These are phyloP conservation scores for Nectriaceae sp. DNA, from an alignment of 2,329 filamentous ascomycete genomes.

Conservation along the genomic window DNA sequence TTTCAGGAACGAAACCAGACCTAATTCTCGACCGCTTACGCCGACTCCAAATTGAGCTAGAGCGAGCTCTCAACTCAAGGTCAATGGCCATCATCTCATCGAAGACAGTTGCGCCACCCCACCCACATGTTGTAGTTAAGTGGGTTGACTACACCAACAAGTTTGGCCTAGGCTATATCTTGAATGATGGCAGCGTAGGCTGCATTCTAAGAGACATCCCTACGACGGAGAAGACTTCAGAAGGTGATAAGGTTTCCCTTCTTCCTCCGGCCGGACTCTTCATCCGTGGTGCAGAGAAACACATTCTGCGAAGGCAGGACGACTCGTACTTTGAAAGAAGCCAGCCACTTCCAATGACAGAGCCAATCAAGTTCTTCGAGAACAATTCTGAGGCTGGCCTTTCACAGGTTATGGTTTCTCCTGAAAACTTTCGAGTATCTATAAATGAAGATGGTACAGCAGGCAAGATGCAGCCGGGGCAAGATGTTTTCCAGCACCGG, in stretches of 20 bases:
- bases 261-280: constrained; percentile 72
- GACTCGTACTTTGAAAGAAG: constrained; percentile 56
- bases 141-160: constrained; percentile 92
- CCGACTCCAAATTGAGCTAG: constrained; percentile 60
- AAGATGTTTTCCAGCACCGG: constrained; percentile 64
- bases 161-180: constrained; percentile 80
- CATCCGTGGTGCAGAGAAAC: constrained; percentile 69
- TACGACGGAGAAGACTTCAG: too few species aligned
- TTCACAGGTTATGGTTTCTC: constrained; percentile 62
- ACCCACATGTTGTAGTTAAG: constrained; percentile 69
- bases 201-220: constrained; percentile 64
- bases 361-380: constrained; percentile 71
- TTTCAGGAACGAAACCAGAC: constrained; percentile 59
- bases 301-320: constrained; percentile 65
- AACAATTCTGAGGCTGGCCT: constrained; percentile 68
- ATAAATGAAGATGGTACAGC: constrained; percentile 59
- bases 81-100: constrained; percentile 62
- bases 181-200: constrained; percentile 79
- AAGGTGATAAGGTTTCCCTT: constrained; percentile 50
- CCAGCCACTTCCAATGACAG: constrained; percentile 65
- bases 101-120: constrained; percentile 53
- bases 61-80: constrained; percentile 63
- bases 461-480: constrained; percentile 63
- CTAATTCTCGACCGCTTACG: constrained; percentile 57
- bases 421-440: constrained; percentile 60